phyloP scores from a whole-genome alignment of 1,139 yeast genomes.

The Debaryomyces fabryi region DNA sequence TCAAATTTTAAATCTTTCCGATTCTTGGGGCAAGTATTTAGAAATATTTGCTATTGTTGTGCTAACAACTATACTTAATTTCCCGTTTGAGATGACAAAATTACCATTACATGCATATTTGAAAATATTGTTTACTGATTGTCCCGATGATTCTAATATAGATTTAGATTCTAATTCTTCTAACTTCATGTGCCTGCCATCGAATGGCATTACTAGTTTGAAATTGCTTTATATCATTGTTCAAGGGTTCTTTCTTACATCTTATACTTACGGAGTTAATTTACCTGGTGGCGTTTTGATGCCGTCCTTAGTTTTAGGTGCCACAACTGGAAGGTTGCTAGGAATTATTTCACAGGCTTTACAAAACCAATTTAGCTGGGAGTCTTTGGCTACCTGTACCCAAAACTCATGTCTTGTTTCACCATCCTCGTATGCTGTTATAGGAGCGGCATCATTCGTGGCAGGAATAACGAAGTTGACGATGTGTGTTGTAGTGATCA shows the following conservation, averaged over 20 bases:
- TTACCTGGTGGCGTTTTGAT: constrained; percentile 77
- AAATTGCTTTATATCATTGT: constrained; percentile 49
- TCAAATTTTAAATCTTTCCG: constrained; percentile 16
- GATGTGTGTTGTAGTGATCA: constrained; percentile 57
- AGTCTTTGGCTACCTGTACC: constrained; percentile 51
- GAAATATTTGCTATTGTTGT: constrained; percentile 55
- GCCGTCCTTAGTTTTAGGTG: constrained; percentile 76
- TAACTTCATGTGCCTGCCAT: constrained; percentile 39
- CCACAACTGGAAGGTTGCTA: constrained; percentile 64
- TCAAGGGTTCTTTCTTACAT: constrained; percentile 58
- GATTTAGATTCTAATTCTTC: constrained; percentile 27
- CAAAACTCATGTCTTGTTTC: constrained; percentile 55
- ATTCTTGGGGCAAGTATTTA: constrained; percentile 28
- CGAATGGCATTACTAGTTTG: constrained; percentile 30
- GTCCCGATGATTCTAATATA: constrained; percentile 35
- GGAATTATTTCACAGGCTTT: constrained; percentile 61
- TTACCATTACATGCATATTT: constrained; percentile 59
- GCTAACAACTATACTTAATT: constrained; percentile 56
- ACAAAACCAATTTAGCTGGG: constrained; percentile 46
- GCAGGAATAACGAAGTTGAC: constrained; percentile 60
- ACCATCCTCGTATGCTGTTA: constrained; percentile 63
- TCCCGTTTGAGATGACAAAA: constrained; percentile 56
- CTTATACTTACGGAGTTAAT: constrained; percentile 65
- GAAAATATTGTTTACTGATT: constrained; percentile 65
- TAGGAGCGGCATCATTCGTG: constrained; percentile 62